phyloP scores from a whole-genome alignment of 371 early-diverging fungal genomes.

The Mucor velutinosus region DNA sequence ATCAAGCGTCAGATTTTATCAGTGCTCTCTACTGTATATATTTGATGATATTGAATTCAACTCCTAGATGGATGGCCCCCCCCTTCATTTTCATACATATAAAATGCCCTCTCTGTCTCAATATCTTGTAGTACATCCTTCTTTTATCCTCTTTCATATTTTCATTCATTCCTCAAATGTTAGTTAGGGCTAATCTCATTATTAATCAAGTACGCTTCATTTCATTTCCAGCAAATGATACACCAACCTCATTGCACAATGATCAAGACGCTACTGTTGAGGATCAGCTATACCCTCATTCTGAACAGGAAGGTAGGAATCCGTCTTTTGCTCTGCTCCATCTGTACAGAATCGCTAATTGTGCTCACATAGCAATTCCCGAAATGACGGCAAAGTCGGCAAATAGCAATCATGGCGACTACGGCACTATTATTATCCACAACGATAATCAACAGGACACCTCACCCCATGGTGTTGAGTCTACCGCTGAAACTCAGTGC shows the following conservation, averaged over 20 bases:
- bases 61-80: neutral
- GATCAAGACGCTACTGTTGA: neutral
- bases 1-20: neutral
- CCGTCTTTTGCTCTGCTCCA: neutral
- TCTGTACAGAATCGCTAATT: neutral
- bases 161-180: neutral
- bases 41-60: neutral
- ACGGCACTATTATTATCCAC: conserved; percentile 2
- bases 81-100: neutral
- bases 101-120: neutral
- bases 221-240: neutral
- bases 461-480: neutral
- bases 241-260: neutral
- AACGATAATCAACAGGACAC: neutral
- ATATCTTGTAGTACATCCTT: neutral
- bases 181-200: neutral
- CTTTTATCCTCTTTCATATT: neutral
- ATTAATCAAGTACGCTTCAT: neutral
- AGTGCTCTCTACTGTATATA: neutral
- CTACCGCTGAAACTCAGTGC: neutral
- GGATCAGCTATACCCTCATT: neutral
- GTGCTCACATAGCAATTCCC: neutral
- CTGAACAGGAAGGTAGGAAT: neutral
- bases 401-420: neutral
- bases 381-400: conserved; percentile 1